These are phyloP conservation scores for Aspergillus persii DNA, from an alignment of 2,329 filamentous ascomycete genomes.

Conservation along the genomic window DNA sequence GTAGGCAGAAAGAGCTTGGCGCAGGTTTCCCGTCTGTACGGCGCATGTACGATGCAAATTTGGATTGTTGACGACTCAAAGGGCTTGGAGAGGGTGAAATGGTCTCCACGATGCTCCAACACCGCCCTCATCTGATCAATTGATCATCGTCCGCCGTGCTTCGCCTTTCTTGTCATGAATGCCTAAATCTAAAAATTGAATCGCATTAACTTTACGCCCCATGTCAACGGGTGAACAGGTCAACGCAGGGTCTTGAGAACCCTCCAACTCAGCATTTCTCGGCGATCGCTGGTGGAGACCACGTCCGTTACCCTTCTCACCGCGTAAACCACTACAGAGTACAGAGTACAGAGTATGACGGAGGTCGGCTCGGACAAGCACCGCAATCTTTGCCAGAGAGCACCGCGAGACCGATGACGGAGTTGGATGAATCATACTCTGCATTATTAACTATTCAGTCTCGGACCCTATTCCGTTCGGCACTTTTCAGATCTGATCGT, in stretches of 20 bases:
- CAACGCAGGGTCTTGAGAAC: neutral
- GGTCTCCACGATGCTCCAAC: neutral
- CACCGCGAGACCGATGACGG: neutral
- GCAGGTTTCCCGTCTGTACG: neutral
- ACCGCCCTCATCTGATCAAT: conserved; percentile 3
- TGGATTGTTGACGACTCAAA: neutral
- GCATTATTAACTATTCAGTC: too few relatives aligned
- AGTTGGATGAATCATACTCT: neutral
- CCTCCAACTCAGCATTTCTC: neutral
- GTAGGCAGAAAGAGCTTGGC: neutral
- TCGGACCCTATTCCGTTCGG: too few relatives aligned
- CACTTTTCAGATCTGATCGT: neutral
- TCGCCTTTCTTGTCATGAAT: conserved; percentile 13
- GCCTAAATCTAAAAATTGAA: conserved; percentile 10
- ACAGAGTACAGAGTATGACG: neutral
- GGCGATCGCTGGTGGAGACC: conserved; percentile 12
- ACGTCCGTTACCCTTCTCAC: neutral
- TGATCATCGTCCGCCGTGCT: neutral
- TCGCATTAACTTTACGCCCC: neutral
- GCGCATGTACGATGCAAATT: neutral
- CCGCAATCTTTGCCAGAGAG: neutral
- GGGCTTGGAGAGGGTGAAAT: neutral
- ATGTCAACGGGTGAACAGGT: neutral
- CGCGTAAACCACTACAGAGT: neutral
- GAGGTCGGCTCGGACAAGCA: neutral